A percentile compares a stretch with the other conserved stretches of the same genome.
phyloP scores from a whole-genome alignment of 1,284 basidiomycete genomes.

The Flammula alnicola region DNA sequence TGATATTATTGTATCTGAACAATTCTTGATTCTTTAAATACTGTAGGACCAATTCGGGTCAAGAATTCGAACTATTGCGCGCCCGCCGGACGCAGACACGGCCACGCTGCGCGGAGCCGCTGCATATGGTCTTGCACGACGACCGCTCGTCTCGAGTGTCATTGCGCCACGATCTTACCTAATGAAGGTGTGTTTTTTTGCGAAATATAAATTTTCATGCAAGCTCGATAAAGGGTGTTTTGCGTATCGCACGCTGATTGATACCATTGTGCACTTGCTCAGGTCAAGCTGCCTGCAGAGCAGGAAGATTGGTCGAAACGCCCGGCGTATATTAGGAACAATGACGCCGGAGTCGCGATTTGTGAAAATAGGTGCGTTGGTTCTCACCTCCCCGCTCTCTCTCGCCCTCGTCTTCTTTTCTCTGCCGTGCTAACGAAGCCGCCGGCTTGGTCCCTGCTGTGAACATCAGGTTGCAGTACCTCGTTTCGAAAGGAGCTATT shows the following conservation, averaged over 20 bases:
- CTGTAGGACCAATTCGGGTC: slow-evolving; percentile 63
- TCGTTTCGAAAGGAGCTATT: slow-evolving; percentile 83
- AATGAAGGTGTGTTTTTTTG: slow-evolving; percentile 55
- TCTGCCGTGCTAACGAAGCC: too few relatives aligned
- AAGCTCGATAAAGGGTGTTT: too few relatives aligned
- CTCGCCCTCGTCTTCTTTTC: too few relatives aligned
- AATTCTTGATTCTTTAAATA: slow-evolving; percentile 2
- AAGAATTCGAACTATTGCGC: slow-evolving; percentile 71
- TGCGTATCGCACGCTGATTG: too few relatives aligned
- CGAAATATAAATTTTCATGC: background rate
- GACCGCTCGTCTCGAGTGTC: slow-evolving; percentile 74
- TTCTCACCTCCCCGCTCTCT: slow-evolving; percentile 19
- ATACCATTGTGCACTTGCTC: background rate
- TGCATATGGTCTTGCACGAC: slow-evolving; percentile 77
- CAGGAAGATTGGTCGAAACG: slow-evolving; percentile 77
- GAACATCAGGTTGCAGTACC: slow-evolving; percentile 78
- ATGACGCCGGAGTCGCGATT: slow-evolving; percentile 73
- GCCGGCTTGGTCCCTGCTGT: too few relatives aligned
- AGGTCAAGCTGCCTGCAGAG: slow-evolving; percentile 85
- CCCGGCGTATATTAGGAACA: slow-evolving; percentile 79
- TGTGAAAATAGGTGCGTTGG: slow-evolving; percentile 76
- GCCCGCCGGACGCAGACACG: slow-evolving; percentile 82
- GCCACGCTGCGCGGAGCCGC: slow-evolving; percentile 83
- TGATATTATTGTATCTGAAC: too few relatives aligned
- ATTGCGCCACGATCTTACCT: slow-evolving; percentile 81